A percentile compares a stretch with the other conserved stretches of the same genome.
Evolutionary conservation across 2,329 filamentous ascomycete species (phyloP).

Genomic region (Clathrospora elynae): DNA sequence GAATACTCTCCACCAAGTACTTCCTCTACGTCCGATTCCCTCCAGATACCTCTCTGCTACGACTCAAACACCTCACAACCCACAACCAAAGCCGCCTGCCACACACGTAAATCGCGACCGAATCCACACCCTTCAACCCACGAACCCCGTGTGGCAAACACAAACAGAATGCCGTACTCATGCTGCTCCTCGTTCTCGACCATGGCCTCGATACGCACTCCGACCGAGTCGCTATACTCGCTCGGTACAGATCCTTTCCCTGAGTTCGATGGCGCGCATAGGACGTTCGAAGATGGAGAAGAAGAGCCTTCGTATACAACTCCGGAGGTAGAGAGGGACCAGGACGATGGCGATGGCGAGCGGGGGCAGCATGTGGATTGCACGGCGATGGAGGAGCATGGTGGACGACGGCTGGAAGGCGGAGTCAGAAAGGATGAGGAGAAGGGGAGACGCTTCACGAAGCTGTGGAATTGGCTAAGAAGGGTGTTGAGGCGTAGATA

Average conservation of each 20-base stretch:
- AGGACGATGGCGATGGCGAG: no score
- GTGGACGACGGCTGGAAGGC: no score
- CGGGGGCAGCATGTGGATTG: no score
- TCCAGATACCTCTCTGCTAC: not conserved
- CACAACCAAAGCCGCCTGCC: not conserved
- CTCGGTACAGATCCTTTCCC: not conserved
- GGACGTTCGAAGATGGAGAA: not conserved
- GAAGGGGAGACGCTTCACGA: no score
- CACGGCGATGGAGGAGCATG: no score
- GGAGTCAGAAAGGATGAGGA: no score
- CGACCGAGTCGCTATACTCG: not conserved
- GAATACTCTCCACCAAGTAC: not conserved
- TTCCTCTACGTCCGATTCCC: not conserved
- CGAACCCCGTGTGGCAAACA: not conserved
- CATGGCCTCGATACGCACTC: constrained; percentile 4
- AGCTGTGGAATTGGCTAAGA: no score
- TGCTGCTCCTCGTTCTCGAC: constrained; percentile 7
- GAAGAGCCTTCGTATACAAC: no score
- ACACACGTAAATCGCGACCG: not conserved
- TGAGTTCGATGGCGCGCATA: constrained; percentile 5
- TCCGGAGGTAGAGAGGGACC: no score
- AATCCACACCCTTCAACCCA: not conserved
- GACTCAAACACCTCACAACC: not conserved
- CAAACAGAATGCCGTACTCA: constrained; percentile 2
- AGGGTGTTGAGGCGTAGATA: no score